Base-by-base conservation (phyloP, 129 eudicot species). In the Centrapalus pauciflorus region DNA sequence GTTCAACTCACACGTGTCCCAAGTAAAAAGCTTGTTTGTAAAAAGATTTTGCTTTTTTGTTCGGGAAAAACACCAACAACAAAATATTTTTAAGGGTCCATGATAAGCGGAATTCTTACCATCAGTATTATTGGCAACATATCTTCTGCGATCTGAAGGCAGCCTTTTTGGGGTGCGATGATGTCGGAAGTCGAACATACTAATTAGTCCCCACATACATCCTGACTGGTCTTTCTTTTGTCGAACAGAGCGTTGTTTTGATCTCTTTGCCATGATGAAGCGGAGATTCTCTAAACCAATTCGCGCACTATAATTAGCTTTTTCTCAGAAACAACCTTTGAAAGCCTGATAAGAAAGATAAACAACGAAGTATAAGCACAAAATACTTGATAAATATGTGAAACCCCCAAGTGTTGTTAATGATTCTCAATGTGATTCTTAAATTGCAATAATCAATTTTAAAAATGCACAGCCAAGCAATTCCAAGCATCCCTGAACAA, bases 131-230 rank as follows among this genome's bases (percentile, higher is more conserved):
- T 77, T 69, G 29, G 54, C 46, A 50, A 54, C 67, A 57, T 51
- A 67, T 67, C 73, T 76, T 74, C 76, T 86, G 46, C 80, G 79
- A 84, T 88, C 92, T 10, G 83, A 45, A 76, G 86, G 92, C 82
- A 85, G 67, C 68, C 79, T 82, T 81, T 77, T 79, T 6, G 95
- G 74, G 46, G 80, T 43, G 46, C 91, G 86, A 73, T 82, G 87
- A 70, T 82, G 86, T 20, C 96, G 95, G 59, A 85, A 88, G 79
- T 93, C 92, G 55, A 93, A 88, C 40, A 93, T 78, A 57, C 78
- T 83, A 61, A 93, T 82, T 72, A 93, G 61, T 59, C 98, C 90
- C 81, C 81, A 82, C 71, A 93, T 88, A 63, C 98, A 93, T 16
- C 98, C 98, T 12, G 82, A 78, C 16, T 82, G 91, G 48, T 82